Percentiles rank a stretch among this genome's conserved stretches.
These are phyloP conservation scores for Obelidium mucronatum DNA, from an alignment of 192 early-diverging fungal genomes.

Conservation along the genomic window DNA sequence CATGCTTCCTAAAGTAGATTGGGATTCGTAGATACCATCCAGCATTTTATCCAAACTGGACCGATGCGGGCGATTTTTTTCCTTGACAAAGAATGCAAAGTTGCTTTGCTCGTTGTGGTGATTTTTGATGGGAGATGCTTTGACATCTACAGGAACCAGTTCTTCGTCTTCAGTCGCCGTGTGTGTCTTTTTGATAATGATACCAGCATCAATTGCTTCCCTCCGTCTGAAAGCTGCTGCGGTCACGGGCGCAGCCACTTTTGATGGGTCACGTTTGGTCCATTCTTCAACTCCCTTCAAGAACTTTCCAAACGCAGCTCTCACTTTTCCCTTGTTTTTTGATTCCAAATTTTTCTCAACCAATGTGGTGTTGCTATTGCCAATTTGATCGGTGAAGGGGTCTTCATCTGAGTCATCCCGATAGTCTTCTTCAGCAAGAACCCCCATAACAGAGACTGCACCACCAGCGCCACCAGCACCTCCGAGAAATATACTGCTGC, in stretches of 20 bases:
- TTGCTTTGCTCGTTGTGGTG: background rate
- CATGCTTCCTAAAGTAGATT: background rate
- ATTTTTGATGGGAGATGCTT: background rate
- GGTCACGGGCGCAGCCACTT: background rate
- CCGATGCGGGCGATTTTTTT: background rate
- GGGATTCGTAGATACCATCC: conserved; percentile 6
- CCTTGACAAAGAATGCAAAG: background rate
- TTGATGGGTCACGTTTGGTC: background rate
- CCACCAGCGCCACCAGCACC: background rate
- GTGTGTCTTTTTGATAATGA: too few species aligned
- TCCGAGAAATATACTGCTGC: background rate
- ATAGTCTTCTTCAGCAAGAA: background rate
- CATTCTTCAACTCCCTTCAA: background rate
- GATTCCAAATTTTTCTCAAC: too few species aligned
- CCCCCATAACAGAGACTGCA: background rate
- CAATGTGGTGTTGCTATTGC: too few species aligned
- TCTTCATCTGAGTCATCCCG: background rate
- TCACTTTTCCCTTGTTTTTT: background rate
- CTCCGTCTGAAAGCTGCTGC: background rate
- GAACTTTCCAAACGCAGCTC: background rate
- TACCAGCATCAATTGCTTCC: background rate
- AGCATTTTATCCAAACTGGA: background rate
- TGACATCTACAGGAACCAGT: background rate
- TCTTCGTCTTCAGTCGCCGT: background rate
- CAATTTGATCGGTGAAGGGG: too few species aligned